Conservation (phyloP, 768 basidiomycete genomes). For the Boletus tylopilopsis region DNA sequence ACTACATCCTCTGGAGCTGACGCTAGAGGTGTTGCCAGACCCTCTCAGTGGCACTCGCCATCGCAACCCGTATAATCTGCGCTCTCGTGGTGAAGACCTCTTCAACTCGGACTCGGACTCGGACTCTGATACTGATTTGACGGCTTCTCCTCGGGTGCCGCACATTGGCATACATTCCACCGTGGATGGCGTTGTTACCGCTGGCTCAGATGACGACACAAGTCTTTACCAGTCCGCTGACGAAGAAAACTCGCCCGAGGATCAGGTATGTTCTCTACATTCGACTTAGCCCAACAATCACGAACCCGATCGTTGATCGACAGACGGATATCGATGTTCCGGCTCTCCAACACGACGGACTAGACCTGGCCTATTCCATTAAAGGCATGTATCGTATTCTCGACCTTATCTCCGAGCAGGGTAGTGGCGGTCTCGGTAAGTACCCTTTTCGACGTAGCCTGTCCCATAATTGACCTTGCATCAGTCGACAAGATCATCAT, state of each 20-base stretch:
- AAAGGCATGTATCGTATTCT: no score
- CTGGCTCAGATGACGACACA: conserved; percentile 4
- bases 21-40: conserved; percentile 1
- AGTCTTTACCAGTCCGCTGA: conserved; percentile 16
- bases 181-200: not conserved
- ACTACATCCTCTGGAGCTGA: not conserved
- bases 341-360: no score
- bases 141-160: conserved; percentile 6
- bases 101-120: conserved; percentile 6
- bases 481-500: no score
- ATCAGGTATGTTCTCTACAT: conserved; percentile 13
- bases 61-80: not conserved
- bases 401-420: no score
- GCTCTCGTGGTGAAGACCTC: not conserved
- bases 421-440: no score
- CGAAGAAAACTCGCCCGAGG: not conserved
- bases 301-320: not conserved
- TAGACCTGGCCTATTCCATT: no score
- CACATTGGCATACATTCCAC: no score
- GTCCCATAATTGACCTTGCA: not conserved
- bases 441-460: no score
- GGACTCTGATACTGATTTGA: not conserved
- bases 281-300: not conserved
- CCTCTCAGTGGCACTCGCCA: not conserved
- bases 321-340: conserved; percentile 24